These are phyloP conservation scores for Ogataea nitratoaversa DNA, from an alignment of 805 yeast species.

Conservation along the genomic window DNA sequence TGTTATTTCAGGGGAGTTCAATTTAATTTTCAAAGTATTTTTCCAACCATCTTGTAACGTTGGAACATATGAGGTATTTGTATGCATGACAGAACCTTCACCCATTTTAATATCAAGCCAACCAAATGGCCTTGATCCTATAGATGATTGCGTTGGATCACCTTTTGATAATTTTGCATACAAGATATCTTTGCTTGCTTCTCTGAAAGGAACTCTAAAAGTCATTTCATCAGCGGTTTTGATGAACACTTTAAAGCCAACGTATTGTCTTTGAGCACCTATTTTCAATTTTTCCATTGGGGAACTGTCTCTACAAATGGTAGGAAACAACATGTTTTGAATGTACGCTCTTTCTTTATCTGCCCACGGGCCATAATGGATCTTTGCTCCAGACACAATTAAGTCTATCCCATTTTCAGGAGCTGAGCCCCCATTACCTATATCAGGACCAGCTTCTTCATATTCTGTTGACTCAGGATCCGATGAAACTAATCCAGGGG, in stretches of 20 bases:
- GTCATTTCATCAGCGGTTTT: constrained; percentile 61
- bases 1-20: constrained; percentile 59
- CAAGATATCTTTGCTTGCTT: constrained; percentile 69
- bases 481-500: constrained; percentile 59
- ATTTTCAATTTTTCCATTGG: constrained; percentile 35
- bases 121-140: constrained; percentile 65
- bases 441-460: constrained; percentile 43
- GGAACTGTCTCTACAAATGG: constrained; percentile 51
- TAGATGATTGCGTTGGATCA: constrained; percentile 2
- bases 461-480: constrained; percentile 28
- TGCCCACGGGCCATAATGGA: constrained; percentile 95
- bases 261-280: constrained; percentile 52
- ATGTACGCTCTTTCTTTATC: constrained; percentile 73
- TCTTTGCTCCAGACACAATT: constrained; percentile 52
- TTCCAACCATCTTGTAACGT: constrained; percentile 48
- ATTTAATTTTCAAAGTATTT: constrained; percentile 40
- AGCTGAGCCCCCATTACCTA: constrained; percentile 54
- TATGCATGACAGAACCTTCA: constrained; percentile 45
- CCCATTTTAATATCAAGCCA: constrained; percentile 79
- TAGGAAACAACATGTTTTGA: constrained; percentile 66
- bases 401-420: constrained; percentile 64
- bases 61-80: constrained; percentile 50
- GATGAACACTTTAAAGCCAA: constrained; percentile 52
- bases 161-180: constrained; percentile 2
- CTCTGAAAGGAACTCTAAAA: constrained; percentile 78